Base-by-base conservation (phyloP, 2,329 filamentous ascomycete species). In the Fusarium sarcochroum region DNA sequence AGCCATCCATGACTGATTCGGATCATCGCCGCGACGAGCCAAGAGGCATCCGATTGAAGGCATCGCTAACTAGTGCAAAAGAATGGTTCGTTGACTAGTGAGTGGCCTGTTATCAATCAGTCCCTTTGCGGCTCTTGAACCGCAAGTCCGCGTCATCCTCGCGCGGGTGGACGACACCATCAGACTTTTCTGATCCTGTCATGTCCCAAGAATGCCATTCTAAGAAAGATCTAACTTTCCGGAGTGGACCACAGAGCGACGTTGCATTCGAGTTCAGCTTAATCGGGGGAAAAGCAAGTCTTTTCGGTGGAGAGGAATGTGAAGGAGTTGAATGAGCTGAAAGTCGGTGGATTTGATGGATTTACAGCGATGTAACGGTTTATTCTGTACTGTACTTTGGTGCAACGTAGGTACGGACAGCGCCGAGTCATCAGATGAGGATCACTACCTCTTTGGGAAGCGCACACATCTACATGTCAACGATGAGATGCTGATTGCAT, bases 71-170 rank as follows among this genome's bases (percentile, higher is more conserved):
- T 32, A 23, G 23, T 23, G 23, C 23, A 23, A 30, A 30, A 30
- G 27, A 13, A 51, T 32, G 37, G 27, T 27, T 21, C 32, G 40
- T 34, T 35, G 30, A 20, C 27, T 18, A 40, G 25, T 14, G 14
- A 50, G 35, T 61, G 63, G 40, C 14, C 20, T 52, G 64, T 53
- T 66, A 68, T 68, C 65, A 69, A 61, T 69, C 65, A 66, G 42
- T 60, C 47, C 15, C 46, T 35, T 52, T 30, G 44, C 47, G 63
- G 58, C 45, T 47, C 44, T 34, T 38, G 17, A 11, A 17, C 40
- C 7, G 17, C 25, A 52, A 23, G 38, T 52, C 58, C 63, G 58
- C 50, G 57, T 63, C 57, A 66, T 66, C 63, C 63, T n/a, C n/a
- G n/a, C n/a, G n/a, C n/a, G n/a, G n/a, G n/a, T n/a, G n/a, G 49